phyloP scores from a whole-genome alignment of 179 eudicot genomes.

The Nepenthes alata region DNA sequence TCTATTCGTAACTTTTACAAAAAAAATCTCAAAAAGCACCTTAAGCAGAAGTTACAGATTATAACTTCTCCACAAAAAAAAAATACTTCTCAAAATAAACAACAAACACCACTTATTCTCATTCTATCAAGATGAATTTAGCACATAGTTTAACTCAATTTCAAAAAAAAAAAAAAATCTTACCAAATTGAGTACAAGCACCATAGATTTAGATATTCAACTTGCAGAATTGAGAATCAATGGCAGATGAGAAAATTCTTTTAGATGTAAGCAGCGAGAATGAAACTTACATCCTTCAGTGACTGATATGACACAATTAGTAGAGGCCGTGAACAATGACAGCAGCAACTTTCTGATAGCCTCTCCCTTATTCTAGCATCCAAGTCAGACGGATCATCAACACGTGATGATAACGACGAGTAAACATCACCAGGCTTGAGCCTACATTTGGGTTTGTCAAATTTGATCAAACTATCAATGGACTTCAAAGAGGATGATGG shows the following conservation, averaged over 20 bases:
- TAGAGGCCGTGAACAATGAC: constrained; percentile 52
- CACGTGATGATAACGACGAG: constrained; percentile 34
- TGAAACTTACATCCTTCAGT: constrained; percentile 53
- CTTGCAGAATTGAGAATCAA: not conserved
- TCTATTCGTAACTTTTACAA: too few relatives aligned
- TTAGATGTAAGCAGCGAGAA: not conserved
- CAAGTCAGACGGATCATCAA: constrained; percentile 40
- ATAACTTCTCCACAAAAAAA: too few relatives aligned
- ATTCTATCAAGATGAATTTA: not conserved
- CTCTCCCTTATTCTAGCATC: constrained; percentile 63
- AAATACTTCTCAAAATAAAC: not conserved
- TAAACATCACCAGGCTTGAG: constrained; percentile 45
- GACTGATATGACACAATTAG: constrained; percentile 59
- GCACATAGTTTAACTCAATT: not conserved
- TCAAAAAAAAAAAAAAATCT: too few relatives aligned
- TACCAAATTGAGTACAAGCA: too few relatives aligned
- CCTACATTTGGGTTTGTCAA: constrained; percentile 78
- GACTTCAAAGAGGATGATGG: constrained; percentile 72
- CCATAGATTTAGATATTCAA: not conserved
- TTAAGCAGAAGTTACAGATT: too few relatives aligned
- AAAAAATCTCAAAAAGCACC: too few relatives aligned
- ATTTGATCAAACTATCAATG: constrained; percentile 76
- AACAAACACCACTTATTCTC: not conserved
- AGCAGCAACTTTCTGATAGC: constrained; percentile 60
- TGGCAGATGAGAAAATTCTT: not conserved